Percentiles rank a stretch among this genome's conserved stretches.
phyloP scores from a whole-genome alignment of 2,329 filamentous ascomycete species.

The Fusarium xyrophilum region DNA sequence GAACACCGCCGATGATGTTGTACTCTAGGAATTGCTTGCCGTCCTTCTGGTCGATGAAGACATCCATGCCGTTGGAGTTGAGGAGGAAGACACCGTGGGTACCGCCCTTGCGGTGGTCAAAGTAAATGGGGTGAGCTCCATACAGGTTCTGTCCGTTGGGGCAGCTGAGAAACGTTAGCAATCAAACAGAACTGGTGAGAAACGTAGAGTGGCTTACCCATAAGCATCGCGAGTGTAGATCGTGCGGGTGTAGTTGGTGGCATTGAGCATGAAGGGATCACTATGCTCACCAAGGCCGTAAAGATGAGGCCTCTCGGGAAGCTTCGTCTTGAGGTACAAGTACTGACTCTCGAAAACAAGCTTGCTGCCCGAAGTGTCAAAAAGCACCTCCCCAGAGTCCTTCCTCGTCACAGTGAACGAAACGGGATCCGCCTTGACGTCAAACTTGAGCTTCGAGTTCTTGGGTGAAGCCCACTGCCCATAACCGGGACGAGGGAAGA shows the following conservation, averaged over 20 bases:
- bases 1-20: constrained; percentile 76
- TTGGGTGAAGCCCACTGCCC: constrained; percentile 31
- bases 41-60: constrained; percentile 70
- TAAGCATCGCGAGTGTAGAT: constrained; percentile 69
- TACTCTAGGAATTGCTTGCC: constrained; percentile 77
- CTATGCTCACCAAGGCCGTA: constrained; percentile 83
- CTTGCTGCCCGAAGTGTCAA: constrained; percentile 71
- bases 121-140: constrained; percentile 76
- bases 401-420: constrained; percentile 65
- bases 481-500: constrained; percentile 62
- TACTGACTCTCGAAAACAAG: constrained; percentile 83
- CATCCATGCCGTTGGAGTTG: constrained; percentile 79
- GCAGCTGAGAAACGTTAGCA: constrained; percentile 41
- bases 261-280: constrained; percentile 72
- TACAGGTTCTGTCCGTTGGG: constrained; percentile 72
- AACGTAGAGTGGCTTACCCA: constrained; percentile 1
- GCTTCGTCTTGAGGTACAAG: constrained; percentile 71
- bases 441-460: constrained; percentile 56
- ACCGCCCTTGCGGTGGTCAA: constrained; percentile 68
- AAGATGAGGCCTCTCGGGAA: constrained; percentile 72
- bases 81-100: constrained; percentile 72
- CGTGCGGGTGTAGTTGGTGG: constrained; percentile 66
- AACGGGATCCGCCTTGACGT: constrained; percentile 61
- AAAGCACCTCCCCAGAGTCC: constrained; percentile 60
- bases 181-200: rapidly evolving